Base-by-base conservation (phyloP, 768 basidiomycete genomes). In the Boletus subcaerulescens region DNA sequence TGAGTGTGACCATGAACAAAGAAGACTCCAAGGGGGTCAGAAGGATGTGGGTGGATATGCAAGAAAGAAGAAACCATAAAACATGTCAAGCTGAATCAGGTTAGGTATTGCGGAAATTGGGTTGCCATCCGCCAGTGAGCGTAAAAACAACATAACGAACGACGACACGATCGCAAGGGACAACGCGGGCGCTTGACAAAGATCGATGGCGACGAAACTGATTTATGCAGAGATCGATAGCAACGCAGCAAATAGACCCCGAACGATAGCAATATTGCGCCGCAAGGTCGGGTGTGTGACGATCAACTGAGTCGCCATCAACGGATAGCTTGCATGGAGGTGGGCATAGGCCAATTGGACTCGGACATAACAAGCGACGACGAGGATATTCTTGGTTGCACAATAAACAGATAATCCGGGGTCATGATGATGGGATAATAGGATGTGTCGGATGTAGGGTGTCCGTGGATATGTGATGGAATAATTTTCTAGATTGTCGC, bases 391-490 rank as follows among this genome's bases (percentile, higher is more conserved):
- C 14, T 57, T 65, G 42, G 58, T 67, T 68, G 66, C 59, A 61
- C 36, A 65, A 68, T 67, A 67, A 68, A 67, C 35, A 67, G 45
- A 52, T 60, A 33, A 59, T 67, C 61, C 46, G 56, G 60, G 49
- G 33, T 57, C 47, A 47, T 65, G 53, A 60, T 65, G 41, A 48
- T 58, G 18, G 49, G 50, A 48, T 62, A 42, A 53, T 65, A 58
- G 66, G 48, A 58, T 67, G 64, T 33, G 39, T 60, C 15, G 49
- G 53, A 40, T 62, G 55, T 68, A 56, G 63, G 58, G 59, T 68
- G 59, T 68, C 66, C 65, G 26, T 58, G 61, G 53, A 59, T 55
- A 65, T 68, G 66, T 56, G 54, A 49, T 57, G 48, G 57, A 57
- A 60, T 59, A 53, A 40, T 59, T 55, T 60, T 66, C 50, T 60